Evolutionary conservation across 345 rosid species (phyloP), one percentile per base, ranked within the genome.

Genomic region (Aquilaria malaccensis): DNA sequence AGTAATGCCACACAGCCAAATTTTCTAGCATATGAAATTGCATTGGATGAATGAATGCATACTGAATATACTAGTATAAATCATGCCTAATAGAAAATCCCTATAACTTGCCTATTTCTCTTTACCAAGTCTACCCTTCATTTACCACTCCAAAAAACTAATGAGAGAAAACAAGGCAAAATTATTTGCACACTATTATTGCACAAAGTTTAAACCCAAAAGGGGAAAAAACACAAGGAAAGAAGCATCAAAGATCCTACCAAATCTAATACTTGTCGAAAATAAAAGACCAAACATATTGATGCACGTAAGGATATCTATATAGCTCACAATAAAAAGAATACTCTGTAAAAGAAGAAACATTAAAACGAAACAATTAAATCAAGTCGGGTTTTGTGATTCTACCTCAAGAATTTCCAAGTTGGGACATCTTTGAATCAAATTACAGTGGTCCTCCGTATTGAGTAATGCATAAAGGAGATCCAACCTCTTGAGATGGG

Each of bases 331-430:
- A 49, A 49, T 11, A 45, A 62, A 41, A 30, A 12, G 14, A 56
- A 62, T 22, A 22, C 22, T 65, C 41, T 29, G 43, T 7, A 14
- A 45, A 48, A 30, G n/a, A 2, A 41, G 14, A 3, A 22, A 48
- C 32, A 72, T 10, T 29, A 50, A 58, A 55, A 68, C 11, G 33
- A 61, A 55, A 68, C 13, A 41, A 48, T 33, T 51, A 10, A 30
- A 45, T 58, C 22, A 33, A 64, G 53, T 45, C 29, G 50, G 43
- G 3, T 52, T 60, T 29, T 45, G 50, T 9, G 52, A 61, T 33
- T 60, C 11, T 81, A 93, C 98, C 98, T 94, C 97, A 6, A 94
- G 92, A 78, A 88, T 80, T 82, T 94, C 97, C 64, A 94, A 69
- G 78, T 88, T 83, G 70, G 91, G 87, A 73, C 97, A 94, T 70